Conservation (phyloP, 2,329 filamentous ascomycete species). For the Venturia asperata region DNA sequence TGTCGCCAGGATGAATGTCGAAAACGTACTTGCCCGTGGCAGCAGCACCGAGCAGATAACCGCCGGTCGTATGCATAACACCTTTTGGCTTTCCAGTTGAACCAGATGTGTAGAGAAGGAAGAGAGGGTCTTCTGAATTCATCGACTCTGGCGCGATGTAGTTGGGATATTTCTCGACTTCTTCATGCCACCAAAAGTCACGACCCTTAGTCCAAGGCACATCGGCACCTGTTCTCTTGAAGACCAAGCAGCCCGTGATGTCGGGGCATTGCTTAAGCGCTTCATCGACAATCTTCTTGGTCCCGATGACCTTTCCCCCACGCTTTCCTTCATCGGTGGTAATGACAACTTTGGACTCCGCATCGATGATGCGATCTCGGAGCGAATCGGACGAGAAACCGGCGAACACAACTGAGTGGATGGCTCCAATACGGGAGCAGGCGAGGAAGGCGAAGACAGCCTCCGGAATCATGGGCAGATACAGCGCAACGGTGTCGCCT, state of each 20-base stretch:
- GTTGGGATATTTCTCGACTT: conserved; percentile 90
- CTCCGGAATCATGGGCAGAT: conserved; percentile 98
- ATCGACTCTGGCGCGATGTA: conserved; percentile 87
- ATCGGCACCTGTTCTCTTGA: conserved; percentile 88
- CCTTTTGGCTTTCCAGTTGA: conserved; percentile 99
- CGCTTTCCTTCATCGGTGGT: conserved; percentile 97
- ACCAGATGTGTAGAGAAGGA: conserved; percentile 95
- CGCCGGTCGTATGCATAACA: conserved; percentile 93
- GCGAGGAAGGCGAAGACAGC: conserved; percentile 86
- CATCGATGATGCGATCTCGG: conserved; percentile 88
- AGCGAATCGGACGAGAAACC: conserved; percentile 96
- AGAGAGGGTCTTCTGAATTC: conserved; percentile 91
- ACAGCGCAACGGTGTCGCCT: conserved; percentile 94
- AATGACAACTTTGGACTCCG: conserved; percentile 85
- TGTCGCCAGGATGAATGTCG: conserved; percentile 89
- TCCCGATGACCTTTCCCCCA: conserved; percentile 92
- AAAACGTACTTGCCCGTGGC: conserved; percentile 97
- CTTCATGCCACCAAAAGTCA: conserved; percentile 98
- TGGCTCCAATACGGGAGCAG: conserved; percentile 82
- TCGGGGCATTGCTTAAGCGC: conserved; percentile 92
- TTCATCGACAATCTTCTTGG: conserved; percentile 98
- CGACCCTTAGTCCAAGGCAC: conserved; percentile 84
- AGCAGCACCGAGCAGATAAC: conserved; percentile 90
- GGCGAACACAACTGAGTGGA: conserved; percentile 96
- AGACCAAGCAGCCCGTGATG: conserved; percentile 79